phyloP scores from a whole-genome alignment of 345 rosid species.

The Limnanthes douglasii region DNA sequence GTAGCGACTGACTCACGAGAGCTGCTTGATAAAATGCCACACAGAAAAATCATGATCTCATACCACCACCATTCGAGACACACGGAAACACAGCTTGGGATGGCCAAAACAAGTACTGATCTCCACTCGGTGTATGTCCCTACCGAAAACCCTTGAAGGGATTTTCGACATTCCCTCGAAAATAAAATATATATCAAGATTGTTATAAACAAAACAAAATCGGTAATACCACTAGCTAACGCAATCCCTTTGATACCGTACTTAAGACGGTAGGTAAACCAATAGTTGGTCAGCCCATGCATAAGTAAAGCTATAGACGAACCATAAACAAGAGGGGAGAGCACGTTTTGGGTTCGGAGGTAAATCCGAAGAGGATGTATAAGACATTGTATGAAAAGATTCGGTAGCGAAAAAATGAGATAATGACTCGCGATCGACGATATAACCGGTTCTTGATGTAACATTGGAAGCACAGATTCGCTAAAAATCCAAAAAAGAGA shows the following conservation, averaged over 20 bases:
- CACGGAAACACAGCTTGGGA: too few relatives aligned
- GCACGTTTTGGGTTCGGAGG: conserved; percentile 37
- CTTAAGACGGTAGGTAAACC: too few relatives aligned
- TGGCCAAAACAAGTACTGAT: conserved; percentile 24
- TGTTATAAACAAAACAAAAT: too few relatives aligned
- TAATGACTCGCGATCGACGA: conserved; percentile 29
- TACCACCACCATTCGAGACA: too few relatives aligned
- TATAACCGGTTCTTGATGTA: conserved; percentile 29
- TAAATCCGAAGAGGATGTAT: conserved; percentile 32
- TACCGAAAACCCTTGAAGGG: conserved; percentile 32
- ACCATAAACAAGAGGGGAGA: too few relatives aligned
- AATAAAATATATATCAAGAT: conserved; percentile 26
- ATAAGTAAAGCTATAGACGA: too few relatives aligned
- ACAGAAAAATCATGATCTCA: too few relatives aligned
- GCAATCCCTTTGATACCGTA: too few relatives aligned
- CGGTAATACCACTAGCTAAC: too few relatives aligned
- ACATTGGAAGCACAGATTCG: conserved; percentile 24
- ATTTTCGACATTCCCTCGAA: conserved; percentile 21
- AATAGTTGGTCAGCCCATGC: too few relatives aligned
- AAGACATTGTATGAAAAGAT: conserved; percentile 27
- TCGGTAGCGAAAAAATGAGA: conserved; percentile 28
- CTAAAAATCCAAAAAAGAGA: conserved; percentile 29
- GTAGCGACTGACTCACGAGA: too few relatives aligned
- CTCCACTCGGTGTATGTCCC: conserved; percentile 27
- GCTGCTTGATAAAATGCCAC: too few relatives aligned